These are phyloP conservation scores for Primulina eburnea DNA, from an alignment of 257 asterid genomes.

Conservation along the genomic window DNA sequence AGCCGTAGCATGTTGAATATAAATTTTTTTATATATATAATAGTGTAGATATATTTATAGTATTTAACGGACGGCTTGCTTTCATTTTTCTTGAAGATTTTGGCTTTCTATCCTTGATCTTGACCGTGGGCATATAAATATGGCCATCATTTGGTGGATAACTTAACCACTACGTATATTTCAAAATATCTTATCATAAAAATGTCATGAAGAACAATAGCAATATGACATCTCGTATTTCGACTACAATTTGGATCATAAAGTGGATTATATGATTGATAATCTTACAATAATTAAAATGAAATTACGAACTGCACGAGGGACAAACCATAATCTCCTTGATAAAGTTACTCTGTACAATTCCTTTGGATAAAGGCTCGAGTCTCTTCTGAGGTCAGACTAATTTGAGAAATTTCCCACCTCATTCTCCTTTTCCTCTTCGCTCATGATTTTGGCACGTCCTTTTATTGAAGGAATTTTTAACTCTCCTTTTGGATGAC, in stretches of 20 bases:
- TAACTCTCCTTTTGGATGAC: constrained; percentile 57
- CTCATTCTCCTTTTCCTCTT: constrained; percentile 52
- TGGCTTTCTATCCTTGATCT: too few species aligned
- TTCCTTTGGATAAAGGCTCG: background rate
- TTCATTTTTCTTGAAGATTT: too few species aligned
- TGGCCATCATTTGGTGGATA: too few species aligned
- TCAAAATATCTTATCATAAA: too few species aligned
- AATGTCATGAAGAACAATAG: too few species aligned
- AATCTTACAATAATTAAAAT: background rate
- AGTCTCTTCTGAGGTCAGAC: background rate
- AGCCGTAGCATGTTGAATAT: too few species aligned
- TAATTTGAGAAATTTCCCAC: constrained; percentile 21
- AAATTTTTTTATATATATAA: too few species aligned
- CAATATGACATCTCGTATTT: too few species aligned
- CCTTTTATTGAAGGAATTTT: constrained; percentile 44
- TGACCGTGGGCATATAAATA: too few species aligned
- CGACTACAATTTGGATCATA: background rate
- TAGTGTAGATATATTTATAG: too few species aligned
- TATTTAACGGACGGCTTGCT: too few species aligned
- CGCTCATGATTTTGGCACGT: constrained; percentile 24
- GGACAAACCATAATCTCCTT: background rate
- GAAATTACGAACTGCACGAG: background rate
- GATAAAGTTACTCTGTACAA: background rate
- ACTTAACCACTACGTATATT: too few species aligned
- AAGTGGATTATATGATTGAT: background rate